phyloP scores from a whole-genome alignment of 176 grass and related monocot species.

The Alopecurus myosuroides region DNA sequence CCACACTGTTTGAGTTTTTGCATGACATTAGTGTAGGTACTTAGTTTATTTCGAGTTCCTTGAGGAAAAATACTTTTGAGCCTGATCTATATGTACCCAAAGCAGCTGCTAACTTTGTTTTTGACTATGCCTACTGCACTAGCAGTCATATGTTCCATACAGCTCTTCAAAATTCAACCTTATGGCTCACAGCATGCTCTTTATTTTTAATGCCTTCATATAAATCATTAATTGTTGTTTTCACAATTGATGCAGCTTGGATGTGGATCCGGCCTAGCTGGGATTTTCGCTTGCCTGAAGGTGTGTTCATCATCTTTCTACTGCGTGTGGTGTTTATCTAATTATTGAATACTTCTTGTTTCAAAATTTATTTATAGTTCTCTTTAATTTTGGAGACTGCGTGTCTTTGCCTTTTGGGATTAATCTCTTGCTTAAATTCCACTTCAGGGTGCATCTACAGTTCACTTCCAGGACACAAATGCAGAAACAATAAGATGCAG shows the following conservation, averaged over 20 bases:
- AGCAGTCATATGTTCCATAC: background rate
- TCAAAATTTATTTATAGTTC: background rate
- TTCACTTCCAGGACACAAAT: slow-evolving; percentile 93
- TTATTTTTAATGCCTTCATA: background rate
- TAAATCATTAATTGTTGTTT: slow-evolving; percentile 23
- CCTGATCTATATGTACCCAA: background rate
- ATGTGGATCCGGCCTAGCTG: slow-evolving; percentile 79
- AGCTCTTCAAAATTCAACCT: background rate
- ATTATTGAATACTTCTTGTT: background rate
- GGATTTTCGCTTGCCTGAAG: slow-evolving; percentile 92
- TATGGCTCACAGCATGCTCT: background rate
- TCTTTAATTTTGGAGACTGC: background rate
- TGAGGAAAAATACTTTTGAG: background rate
- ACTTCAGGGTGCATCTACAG: slow-evolving; percentile 68
- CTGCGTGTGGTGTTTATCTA: background rate
- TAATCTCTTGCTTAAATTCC: slow-evolving; percentile 29
- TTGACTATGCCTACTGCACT: background rate
- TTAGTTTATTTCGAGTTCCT: background rate
- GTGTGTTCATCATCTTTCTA: slow-evolving; percentile 37
- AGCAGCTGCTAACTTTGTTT: background rate
- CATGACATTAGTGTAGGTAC: background rate
- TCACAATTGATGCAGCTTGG: slow-evolving; percentile 63
- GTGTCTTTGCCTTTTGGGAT: background rate
- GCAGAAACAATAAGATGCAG: slow-evolving; percentile 83
- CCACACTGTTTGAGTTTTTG: background rate